phyloP scores from a whole-genome alignment of 441 rosid genomes.

The Codiaeum variegatum region DNA sequence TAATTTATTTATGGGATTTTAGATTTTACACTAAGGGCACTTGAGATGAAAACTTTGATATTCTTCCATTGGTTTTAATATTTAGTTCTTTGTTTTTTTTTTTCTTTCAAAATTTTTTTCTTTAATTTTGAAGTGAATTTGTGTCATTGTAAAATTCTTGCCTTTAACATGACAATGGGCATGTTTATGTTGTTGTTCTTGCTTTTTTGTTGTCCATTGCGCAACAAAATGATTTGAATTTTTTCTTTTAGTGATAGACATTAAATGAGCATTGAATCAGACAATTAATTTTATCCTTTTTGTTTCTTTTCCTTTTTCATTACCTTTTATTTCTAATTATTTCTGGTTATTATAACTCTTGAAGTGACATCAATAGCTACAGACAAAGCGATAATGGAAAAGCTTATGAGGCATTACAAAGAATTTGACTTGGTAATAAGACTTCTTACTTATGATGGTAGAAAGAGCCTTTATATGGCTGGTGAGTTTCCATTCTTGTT shows the following conservation, averaged over 20 bases:
- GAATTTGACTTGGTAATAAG: constrained; percentile 84
- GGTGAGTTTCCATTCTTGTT: constrained; percentile 98
- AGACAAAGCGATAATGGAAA: constrained; percentile 87
- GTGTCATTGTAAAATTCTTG: constrained; percentile 28
- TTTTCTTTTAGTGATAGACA: constrained; percentile 25
- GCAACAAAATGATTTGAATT: constrained; percentile 33
- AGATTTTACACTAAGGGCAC: constrained; percentile 14
- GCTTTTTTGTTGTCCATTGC: constrained; percentile 31
- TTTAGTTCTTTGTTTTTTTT: neutral
- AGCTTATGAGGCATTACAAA: constrained; percentile 73
- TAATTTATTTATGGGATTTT: constrained; percentile 32
- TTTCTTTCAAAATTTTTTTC: neutral
- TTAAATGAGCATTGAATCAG: constrained; percentile 27
- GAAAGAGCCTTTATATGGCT: constrained; percentile 91
- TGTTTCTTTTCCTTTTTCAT: constrained; percentile 37
- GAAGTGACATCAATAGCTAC: constrained; percentile 91
- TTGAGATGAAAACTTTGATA: constrained; percentile 6
- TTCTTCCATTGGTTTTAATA: constrained; percentile 2
- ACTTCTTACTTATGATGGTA: constrained; percentile 96
- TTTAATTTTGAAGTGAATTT: constrained; percentile 12
- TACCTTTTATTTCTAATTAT: constrained; percentile 26
- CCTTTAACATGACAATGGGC: constrained; percentile 36
- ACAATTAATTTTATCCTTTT: constrained; percentile 47
- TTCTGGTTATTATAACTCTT: constrained; percentile 93
- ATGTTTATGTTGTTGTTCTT: constrained; percentile 27